Evolutionary conservation across 2,329 filamentous ascomycete species (phyloP).

Genomic region (Fusarium tupiense): DNA sequence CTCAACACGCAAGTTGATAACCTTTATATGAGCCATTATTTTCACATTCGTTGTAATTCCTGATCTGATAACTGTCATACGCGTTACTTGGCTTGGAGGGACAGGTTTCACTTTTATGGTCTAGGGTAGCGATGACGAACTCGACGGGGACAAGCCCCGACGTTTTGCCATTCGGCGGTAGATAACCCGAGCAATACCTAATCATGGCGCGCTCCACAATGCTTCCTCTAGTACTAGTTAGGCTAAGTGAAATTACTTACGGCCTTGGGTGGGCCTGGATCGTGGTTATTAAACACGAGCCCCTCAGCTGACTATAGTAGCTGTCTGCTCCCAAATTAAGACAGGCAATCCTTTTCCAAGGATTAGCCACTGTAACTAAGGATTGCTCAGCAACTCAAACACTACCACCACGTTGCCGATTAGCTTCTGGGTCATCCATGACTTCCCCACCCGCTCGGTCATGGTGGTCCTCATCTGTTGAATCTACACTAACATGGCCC

Average conservation of each 20-base stretch:
- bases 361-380: background rate
- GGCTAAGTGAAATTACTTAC: background rate
- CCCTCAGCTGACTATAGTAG: background rate
- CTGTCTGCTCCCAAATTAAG: background rate
- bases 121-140: background rate
- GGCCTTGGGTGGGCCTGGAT: background rate
- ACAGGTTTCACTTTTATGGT: background rate
- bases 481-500: background rate
- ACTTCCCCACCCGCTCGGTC: background rate
- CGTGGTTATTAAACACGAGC: background rate
- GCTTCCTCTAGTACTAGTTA: background rate
- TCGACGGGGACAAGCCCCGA: background rate
- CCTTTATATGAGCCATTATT: background rate
- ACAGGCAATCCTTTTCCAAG: background rate
- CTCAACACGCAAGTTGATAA: slow-evolving; percentile 43
- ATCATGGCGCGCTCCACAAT: background rate
- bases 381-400: background rate
- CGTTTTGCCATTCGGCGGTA: background rate
- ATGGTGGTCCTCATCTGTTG: background rate
- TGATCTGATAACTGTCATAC: background rate
- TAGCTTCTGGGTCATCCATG: background rate
- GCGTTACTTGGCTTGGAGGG: background rate
- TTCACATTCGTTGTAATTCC: background rate
- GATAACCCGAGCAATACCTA: background rate
- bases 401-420: background rate